Base-by-base conservation (phyloP, 768 basidiomycete species). In the Fistulinella prunicolor region DNA sequence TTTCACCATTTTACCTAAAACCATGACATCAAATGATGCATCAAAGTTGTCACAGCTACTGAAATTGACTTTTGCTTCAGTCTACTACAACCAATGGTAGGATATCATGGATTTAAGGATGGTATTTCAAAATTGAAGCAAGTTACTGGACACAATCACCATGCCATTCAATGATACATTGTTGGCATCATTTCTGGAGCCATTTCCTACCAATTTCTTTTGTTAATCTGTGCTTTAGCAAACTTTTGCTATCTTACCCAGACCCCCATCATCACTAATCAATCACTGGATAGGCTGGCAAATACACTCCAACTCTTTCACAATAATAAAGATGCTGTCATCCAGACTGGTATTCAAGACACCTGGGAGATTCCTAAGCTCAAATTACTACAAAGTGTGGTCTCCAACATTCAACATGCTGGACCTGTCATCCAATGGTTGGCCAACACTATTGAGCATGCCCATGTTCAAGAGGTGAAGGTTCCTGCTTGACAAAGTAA, bases 241-340 rank as follows among this genome's bases (percentile, higher is more conserved):
- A 70, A 77, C 49, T 77, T 76, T 48, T 43, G 72, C 7, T 73
- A 68, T 46, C 47, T 69, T 13, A 66, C 71, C 0, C 69, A 70
- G 34, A 70, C 68, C 46, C 60, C 63, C 0, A 8, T 57, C 2
- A 73, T 75, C 44, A 57, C 65, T 0, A 46, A 53, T 1, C 36
- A 52, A n/a, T 69, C 67, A 1, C 63, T 76, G 0, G 19, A 35
- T 0, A 28, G 41, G 5, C 43, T 78, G 0, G 42, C 62, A 0
- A 41, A 56, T 0, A 61, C 69, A 0, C 60, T 73, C 1, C 17
- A 50, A 2, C 16, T n/a, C 1, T 77, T 76, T 51, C 73, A 76
- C 51, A 29, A 42, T 1, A 55, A 72, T 54, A 73, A 73, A 39
- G 22, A 51, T 14, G 53, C 69, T 7, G 72, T 75, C 42, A 45